Evolutionary conservation across 2,329 filamentous ascomycete species (phyloP), one percentile per base, ranked within the genome.

Genomic region (Calonectria naviculata): DNA sequence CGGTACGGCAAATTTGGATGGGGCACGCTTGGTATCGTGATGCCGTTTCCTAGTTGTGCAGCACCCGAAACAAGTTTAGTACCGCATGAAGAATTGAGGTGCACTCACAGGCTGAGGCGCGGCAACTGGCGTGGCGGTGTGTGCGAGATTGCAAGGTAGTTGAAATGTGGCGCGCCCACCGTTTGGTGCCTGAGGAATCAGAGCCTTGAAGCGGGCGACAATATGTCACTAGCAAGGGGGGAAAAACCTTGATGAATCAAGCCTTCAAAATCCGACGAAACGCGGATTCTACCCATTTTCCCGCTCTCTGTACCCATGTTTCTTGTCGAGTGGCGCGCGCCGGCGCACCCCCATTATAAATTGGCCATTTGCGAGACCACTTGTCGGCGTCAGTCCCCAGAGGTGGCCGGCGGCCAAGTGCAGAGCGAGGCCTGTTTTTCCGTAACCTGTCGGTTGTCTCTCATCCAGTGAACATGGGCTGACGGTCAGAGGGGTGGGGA

Each of bases 321-420:
- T 75, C 52, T 69, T 68, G 68, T 77, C 75, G 72, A 75, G 74
- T 75, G 75, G 75, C 75, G 74, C 63, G 74, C 68, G 75, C 65
- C 54, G 68, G 52, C 29, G 63, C 49, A 52, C 36, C 68, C 64
- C 52, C 10, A 17, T 56, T 38, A n/a, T 52, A 56, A 49, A 67
- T 64, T 71, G 29, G 15, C 38, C 36, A 41, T 26, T 60, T 60
- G 64, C 54, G 24, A 61, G 65, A 7, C 24, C 56, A 19, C 19
- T 24, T 17, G 34, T 13, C 15, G 17, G 34, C 21, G 17, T 21
- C 26, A 12, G 36, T 31, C 26, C 31, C 56, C 19, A 42, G 38
- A n/a, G 56, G 34, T 15, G 21, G 52, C 52, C 52, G 31, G 21
- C 52, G 36, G 36, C 38, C 56, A 19, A 44, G 38, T 13, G 26